Conservation (phyloP, 1,284 basidiomycete genomes). For the Porogramme epimiltina region DNA sequence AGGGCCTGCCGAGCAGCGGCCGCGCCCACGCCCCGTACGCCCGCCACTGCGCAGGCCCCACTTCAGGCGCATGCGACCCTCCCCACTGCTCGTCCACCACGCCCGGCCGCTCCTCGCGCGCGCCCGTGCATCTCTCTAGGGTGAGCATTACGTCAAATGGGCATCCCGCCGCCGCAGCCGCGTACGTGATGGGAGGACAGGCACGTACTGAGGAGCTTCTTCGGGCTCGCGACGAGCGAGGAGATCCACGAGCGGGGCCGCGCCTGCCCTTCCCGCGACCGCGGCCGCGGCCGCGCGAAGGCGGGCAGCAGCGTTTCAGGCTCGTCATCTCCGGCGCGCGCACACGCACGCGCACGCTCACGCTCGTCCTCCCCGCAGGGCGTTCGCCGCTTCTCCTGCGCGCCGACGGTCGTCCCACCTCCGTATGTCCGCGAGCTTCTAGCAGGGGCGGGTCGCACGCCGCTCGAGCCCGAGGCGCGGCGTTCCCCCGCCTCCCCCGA, state of each 20-base stretch:
- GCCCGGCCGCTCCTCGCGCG: neutral
- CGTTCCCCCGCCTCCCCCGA: too few relatives aligned
- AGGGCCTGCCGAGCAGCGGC: slow-evolving; percentile 20
- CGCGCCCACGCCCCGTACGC: slow-evolving; percentile 35
- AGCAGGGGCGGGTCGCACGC: too few relatives aligned
- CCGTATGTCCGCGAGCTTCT: too few relatives aligned
- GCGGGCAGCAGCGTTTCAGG: too few relatives aligned
- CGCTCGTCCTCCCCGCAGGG: neutral
- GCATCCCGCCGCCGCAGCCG: neutral
- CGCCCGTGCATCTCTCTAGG: slow-evolving; percentile 8
- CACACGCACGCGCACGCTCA: too few relatives aligned
- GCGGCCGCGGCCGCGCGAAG: too few relatives aligned
- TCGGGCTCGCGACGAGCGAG: slow-evolving; percentile 7
- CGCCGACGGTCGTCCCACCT: neutral
- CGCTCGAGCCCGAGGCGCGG: too few relatives aligned
- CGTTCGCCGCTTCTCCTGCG: neutral
- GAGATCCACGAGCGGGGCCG: slow-evolving; percentile 19
- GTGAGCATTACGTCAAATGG: slow-evolving; percentile 14
- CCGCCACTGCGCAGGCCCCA: slow-evolving; percentile 27
- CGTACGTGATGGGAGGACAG: neutral
- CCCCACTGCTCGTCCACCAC: neutral
- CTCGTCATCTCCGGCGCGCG: neutral
- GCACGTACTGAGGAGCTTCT: slow-evolving; percentile 20
- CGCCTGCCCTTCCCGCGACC: neutral
- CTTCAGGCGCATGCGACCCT: slow-evolving; percentile 1